phyloP scores from a whole-genome alignment of 2,329 filamentous ascomycete genomes.

The Ceratocystis lukuohia region DNA sequence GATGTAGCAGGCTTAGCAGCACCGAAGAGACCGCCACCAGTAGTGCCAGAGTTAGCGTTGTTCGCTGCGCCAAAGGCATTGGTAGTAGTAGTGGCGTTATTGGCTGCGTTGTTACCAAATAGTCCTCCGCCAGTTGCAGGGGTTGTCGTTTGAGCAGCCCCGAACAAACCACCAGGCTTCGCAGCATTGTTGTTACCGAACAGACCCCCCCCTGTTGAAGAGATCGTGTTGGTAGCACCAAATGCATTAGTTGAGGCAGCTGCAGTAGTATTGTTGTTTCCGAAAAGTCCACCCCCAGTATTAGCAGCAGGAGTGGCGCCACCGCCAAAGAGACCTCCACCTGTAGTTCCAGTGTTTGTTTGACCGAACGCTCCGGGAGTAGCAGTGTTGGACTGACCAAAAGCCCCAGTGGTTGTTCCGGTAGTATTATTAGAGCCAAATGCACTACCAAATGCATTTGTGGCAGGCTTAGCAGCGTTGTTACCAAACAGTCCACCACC shows the following conservation, averaged over 20 bases:
- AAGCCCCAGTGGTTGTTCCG: conserved; percentile 20
- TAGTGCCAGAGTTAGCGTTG: conserved; percentile 14
- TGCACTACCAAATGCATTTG: conserved; percentile 29
- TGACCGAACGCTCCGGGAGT: conserved; percentile 22
- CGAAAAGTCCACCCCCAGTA: conserved; percentile 35
- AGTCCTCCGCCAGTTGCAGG: conserved; percentile 30
- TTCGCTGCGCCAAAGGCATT: conserved; percentile 30
- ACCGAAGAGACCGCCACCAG: conserved; percentile 32
- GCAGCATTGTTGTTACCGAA: conserved; percentile 31
- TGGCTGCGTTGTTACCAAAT: conserved; percentile 30
- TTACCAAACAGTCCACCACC: conserved; percentile 24
- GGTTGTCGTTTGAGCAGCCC: conserved; percentile 23
- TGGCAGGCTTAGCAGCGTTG: conserved; percentile 23
- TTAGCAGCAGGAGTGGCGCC: conserved; percentile 17
- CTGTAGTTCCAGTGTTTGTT: conserved; percentile 23
- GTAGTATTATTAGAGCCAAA: conserved; percentile 31
- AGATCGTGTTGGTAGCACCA: conserved; percentile 23
- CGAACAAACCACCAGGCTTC: conserved; percentile 38
- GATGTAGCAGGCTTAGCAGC: conserved; percentile 24
- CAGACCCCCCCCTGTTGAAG: conserved; percentile 27
- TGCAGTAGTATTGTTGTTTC: conserved; percentile 24
- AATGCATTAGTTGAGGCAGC: conserved; percentile 29
- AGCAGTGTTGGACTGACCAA: conserved; percentile 26
- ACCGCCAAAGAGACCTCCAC: conserved; percentile 17
- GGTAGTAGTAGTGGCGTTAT: conserved; percentile 17